phyloP scores from a whole-genome alignment of 495 filamentous ascomycete genomes.

The Neurospora cerealis region DNA sequence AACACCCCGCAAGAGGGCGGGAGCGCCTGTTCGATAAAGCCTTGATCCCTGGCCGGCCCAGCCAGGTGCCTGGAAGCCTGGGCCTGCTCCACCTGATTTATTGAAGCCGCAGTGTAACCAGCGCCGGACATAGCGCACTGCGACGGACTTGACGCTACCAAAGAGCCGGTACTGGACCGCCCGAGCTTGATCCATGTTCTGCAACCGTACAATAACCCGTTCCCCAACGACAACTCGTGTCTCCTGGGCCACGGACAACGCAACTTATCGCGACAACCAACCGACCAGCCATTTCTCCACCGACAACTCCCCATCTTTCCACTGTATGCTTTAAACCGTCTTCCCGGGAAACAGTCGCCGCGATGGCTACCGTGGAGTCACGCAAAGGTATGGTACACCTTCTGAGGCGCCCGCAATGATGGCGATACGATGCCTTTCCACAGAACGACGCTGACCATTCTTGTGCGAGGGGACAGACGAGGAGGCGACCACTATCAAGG shows the following conservation, averaged over 20 bases:
- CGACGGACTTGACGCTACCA: not conserved
- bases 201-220: not conserved
- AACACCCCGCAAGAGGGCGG: not conserved
- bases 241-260: not conserved
- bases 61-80: not conserved
- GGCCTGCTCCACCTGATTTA: not conserved
- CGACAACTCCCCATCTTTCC: not conserved
- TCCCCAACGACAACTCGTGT: not conserved
- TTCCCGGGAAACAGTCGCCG: constrained; percentile 7
- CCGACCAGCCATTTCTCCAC: not conserved
- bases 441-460: not conserved
- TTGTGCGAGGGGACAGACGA: constrained; percentile 24
- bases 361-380: constrained; percentile 19
- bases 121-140: not conserved
- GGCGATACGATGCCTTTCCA: not conserved
- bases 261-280: not conserved
- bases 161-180: not conserved
- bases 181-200: not conserved
- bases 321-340: constrained; percentile 1
- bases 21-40: not conserved
- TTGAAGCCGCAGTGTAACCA: not conserved
- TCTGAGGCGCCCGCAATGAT: not conserved
- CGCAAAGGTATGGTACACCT: constrained; percentile 18
- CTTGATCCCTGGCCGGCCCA: not conserved
- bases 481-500: constrained; percentile 44